Percentiles rank a stretch among this genome's conserved stretches.
Conservation (phyloP, 169 alveolate species). For the Plasmodium reichenowi region DNA sequence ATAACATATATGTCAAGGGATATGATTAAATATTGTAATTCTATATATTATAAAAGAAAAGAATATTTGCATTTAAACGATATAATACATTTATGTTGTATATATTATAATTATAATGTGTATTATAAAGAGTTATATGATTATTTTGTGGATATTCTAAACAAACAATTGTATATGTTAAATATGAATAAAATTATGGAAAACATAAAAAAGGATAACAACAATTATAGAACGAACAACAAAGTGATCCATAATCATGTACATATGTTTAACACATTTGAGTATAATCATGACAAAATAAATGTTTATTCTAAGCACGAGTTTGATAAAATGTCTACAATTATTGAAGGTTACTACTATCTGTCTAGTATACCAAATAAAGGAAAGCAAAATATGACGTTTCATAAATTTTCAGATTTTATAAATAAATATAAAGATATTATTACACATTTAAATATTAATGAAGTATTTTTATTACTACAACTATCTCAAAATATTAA, state of each 20-base stretch:
- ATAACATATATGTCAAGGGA: conserved; percentile 29
- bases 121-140: conserved; percentile 32
- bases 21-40: conserved; percentile 22
- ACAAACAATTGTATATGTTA: conserved; percentile 3
- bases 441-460: neutral
- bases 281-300: no score
- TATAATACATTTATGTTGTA: conserved; percentile 5
- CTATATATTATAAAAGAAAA: conserved; percentile 50
- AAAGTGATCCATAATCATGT: no score
- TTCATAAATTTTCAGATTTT: no score
- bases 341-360: conserved; percentile 33
- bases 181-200: neutral
- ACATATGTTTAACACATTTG: no score
- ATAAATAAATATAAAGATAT: no score
- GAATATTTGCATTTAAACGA: conserved; percentile 19
- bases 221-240: no score
- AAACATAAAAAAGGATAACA: no score
- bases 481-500: neutral
- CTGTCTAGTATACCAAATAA: conserved; percentile 20
- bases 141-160: neutral
- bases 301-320: neutral
- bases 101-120: conserved; percentile 16
- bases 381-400: no score
- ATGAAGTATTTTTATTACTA: conserved; percentile 23
- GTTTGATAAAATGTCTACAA: neutral